Conservation (phyloP, 2,329 filamentous ascomycete genomes). For the Penicillium sp. region DNA sequence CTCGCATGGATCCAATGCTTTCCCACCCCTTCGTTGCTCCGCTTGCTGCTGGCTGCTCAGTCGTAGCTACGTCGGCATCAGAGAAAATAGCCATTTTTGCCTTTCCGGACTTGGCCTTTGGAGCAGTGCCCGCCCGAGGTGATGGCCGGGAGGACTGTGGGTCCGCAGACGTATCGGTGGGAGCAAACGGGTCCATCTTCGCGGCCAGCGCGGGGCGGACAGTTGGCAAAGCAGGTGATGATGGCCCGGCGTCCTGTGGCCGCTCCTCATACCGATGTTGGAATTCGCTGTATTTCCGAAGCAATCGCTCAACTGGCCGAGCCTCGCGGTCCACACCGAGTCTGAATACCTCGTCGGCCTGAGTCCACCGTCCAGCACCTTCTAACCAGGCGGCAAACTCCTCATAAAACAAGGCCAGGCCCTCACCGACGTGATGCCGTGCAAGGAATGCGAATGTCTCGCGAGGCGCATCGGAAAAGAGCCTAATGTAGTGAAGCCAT, state of each 20-base stretch:
- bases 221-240: conserved; percentile 81
- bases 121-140: conserved; percentile 46
- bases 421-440: conserved; percentile 81
- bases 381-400: conserved; percentile 95
- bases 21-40: conserved; percentile 77
- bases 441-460: conserved; percentile 91
- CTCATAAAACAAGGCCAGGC: conserved; percentile 89
- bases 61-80: conserved; percentile 63
- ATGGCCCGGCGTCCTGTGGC: conserved; percentile 65
- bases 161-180: conserved; percentile 53
- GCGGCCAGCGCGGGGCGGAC: conserved; percentile 79
- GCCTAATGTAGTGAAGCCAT: conserved; percentile 89
- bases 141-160: conserved; percentile 63
- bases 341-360: conserved; percentile 91
- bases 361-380: conserved; percentile 74
- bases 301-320: conserved; percentile 72
- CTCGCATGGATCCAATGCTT: conserved; percentile 78
- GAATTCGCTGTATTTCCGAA: conserved; percentile 91
- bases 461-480: conserved; percentile 89
- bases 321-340: conserved; percentile 87
- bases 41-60: conserved; percentile 55
- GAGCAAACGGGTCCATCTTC: conserved; percentile 78
- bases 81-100: conserved; percentile 90
- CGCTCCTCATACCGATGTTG: conserved; percentile 72
- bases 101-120: conserved; percentile 64